Conservation (phyloP, 1,284 basidiomycete genomes). For the Pholiota adiposa region DNA sequence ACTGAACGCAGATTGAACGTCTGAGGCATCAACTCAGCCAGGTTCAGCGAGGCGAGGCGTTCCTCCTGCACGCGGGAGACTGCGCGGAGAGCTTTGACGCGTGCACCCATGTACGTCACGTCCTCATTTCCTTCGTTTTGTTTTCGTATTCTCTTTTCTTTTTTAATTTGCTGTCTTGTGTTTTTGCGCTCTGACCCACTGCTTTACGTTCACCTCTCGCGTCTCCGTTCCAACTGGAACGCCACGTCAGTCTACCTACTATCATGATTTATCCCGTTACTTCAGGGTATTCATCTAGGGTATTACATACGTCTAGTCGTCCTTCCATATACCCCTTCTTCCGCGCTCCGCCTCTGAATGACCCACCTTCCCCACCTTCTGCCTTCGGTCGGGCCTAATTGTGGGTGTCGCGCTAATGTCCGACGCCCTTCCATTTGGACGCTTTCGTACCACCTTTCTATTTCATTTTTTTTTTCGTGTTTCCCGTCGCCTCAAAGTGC, state of each 20-base stretch:
- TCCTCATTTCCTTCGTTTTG: conserved; percentile 1
- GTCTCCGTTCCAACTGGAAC: not conserved
- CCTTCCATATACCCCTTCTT: not conserved
- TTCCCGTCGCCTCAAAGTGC: not conserved
- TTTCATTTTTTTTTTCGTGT: no score
- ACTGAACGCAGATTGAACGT: conserved; percentile 74
- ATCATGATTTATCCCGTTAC: not conserved
- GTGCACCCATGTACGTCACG: conserved; percentile 74
- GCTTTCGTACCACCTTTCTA: no score
- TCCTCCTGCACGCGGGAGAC: conserved; percentile 95
- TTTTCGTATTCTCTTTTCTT: not conserved
- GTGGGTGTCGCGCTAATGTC: no score
- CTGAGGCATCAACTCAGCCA: conserved; percentile 79
- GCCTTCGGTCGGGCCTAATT: not conserved
- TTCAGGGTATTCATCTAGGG: not conserved
- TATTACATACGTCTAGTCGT: not conserved
- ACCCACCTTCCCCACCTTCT: not conserved
- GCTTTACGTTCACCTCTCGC: not conserved
- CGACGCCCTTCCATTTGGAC: no score
- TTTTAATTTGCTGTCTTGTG: not conserved
- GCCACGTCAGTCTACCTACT: not conserved
- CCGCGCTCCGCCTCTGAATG: not conserved
- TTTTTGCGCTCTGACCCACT: not conserved
- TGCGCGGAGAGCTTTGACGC: conserved; percentile 96
- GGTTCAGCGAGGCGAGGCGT: conserved; percentile 89